A percentile compares a stretch with the other conserved stretches of the same genome.
Evolutionary conservation across 192 early-diverging fungal genomes (phyloP).

Genomic region (Allomyces macrogynus): DNA sequence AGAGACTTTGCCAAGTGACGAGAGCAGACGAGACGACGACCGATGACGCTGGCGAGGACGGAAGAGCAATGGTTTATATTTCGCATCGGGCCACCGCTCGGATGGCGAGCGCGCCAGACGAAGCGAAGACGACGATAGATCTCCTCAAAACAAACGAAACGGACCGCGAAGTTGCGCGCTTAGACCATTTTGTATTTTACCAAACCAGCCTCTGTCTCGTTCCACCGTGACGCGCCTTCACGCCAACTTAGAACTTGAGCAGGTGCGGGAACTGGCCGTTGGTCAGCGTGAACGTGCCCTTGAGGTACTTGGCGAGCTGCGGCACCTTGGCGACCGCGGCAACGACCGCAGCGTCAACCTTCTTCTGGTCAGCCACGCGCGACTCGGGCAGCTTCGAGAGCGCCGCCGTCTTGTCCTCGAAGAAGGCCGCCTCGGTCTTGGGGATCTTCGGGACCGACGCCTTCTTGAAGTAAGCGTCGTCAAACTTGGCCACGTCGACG

Average conservation of each 20-base stretch:
- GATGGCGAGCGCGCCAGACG: too few relatives aligned
- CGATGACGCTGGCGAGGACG: too few relatives aligned
- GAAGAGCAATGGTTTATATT: too few relatives aligned
- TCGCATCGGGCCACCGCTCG: too few relatives aligned
- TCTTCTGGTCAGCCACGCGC: conserved; percentile 78
- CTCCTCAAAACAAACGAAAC: too few relatives aligned
- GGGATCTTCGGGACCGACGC: conserved; percentile 49
- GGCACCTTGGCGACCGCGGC: conserved; percentile 66
- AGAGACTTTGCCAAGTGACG: too few relatives aligned
- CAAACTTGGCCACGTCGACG: conserved; percentile 59
- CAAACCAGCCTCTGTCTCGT: too few relatives aligned
- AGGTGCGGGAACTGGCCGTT: conserved; percentile 94
- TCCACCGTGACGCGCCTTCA: too few relatives aligned
- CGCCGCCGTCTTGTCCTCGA: conserved; percentile 42
- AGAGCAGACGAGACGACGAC: too few relatives aligned
- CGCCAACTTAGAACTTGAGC: conserved; percentile 77
- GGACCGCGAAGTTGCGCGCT: too few relatives aligned
- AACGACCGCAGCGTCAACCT: conserved; percentile 62
- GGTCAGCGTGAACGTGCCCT: conserved; percentile 68
- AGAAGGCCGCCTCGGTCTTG: conserved; percentile 76
- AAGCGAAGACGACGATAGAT: too few relatives aligned
- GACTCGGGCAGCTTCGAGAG: conserved; percentile 58
- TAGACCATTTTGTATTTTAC: too few relatives aligned
- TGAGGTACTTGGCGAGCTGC: conserved; percentile 71
- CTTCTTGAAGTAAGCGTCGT: conserved; percentile 87